These are phyloP conservation scores for Basidiobolus heterosporus DNA, from an alignment of 371 early-diverging fungal genomes.

Conservation along the genomic window DNA sequence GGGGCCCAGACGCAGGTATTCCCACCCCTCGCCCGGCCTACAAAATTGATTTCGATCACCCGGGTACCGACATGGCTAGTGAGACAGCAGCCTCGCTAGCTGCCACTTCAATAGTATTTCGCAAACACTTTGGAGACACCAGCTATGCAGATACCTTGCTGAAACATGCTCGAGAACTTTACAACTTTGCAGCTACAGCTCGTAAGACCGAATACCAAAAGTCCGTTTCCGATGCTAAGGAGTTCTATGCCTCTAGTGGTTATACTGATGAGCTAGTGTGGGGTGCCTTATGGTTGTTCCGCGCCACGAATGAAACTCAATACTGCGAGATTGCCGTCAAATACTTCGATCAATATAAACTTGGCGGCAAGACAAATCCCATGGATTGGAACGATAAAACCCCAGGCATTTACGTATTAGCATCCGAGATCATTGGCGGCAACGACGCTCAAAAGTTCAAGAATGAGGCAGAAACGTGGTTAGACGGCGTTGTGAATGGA, in stretches of 20 bases:
- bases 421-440: constrained; percentile 16
- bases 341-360: too few relatives aligned
- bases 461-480: constrained; percentile 14
- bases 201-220: constrained; percentile 20
- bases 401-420: constrained; percentile 27
- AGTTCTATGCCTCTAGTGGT: constrained; percentile 23
- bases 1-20: constrained; percentile 22
- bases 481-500: constrained; percentile 10
- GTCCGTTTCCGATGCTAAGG: constrained; percentile 18
- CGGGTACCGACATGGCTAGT: constrained; percentile 42
- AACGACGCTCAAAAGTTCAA: constrained; percentile 10
- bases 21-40: constrained; percentile 35
- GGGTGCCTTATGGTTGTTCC: constrained; percentile 45
- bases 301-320: constrained; percentile 21
- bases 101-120: constrained; percentile 33
- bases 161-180: constrained; percentile 22
- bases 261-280: constrained; percentile 34
- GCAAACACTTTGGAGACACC: constrained; percentile 25
- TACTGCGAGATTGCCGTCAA: constrained; percentile 13
- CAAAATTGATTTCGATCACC: constrained; percentile 18
- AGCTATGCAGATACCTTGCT: constrained; percentile 21
- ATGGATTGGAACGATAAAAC: constrained; percentile 16
- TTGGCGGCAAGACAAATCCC: too few relatives aligned
- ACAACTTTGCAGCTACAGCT: constrained; percentile 1
- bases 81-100: constrained; percentile 41